Evolutionary conservation across 768 basidiomycete species (phyloP).

Genomic region (Atractiella rhizophila): DNA sequence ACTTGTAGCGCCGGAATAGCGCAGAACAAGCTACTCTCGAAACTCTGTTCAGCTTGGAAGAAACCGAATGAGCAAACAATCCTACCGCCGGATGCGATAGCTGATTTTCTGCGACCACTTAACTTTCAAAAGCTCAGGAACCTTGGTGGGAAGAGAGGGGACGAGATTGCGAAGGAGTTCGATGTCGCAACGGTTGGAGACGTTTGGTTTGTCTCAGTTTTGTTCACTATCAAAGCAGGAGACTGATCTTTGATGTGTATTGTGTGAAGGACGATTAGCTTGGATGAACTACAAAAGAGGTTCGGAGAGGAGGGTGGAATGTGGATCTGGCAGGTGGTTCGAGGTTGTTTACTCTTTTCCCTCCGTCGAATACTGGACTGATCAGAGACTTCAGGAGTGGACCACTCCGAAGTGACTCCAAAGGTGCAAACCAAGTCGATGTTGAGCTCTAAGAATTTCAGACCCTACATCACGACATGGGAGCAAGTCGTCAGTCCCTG

Average conservation of each 20-base stretch:
- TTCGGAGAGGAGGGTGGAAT: constrained; percentile 28
- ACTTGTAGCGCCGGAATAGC: constrained; percentile 25
- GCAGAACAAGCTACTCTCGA: constrained; percentile 39
- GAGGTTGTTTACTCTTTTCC: constrained; percentile 69
- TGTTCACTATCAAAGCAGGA: background rate
- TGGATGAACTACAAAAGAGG: constrained; percentile 24
- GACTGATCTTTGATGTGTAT: background rate
- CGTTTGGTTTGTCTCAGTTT: constrained; percentile 54
- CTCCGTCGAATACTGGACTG: background rate
- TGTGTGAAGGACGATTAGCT: constrained; percentile 20
- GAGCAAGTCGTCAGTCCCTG: constrained; percentile 37
- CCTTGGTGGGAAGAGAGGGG: constrained; percentile 80
- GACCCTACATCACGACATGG: constrained; percentile 43
- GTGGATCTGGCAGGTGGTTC: constrained; percentile 76
- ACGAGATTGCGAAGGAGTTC: constrained; percentile 61
- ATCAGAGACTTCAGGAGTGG: constrained; percentile 27
- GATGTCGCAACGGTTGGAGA: constrained; percentile 74
- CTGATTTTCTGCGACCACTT: constrained; percentile 56
- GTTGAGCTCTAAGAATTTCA: constrained; percentile 86
- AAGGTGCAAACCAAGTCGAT: constrained; percentile 66
- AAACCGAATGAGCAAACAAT: constrained; percentile 76
- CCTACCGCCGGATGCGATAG: constrained; percentile 54
- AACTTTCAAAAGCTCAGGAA: constrained; percentile 87
- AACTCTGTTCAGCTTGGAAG: constrained; percentile 75
- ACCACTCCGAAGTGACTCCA: too few relatives aligned